These are phyloP conservation scores for Periconia macrospinosa DNA, from an alignment of 2,329 filamentous ascomycete species.

Conservation along the genomic window DNA sequence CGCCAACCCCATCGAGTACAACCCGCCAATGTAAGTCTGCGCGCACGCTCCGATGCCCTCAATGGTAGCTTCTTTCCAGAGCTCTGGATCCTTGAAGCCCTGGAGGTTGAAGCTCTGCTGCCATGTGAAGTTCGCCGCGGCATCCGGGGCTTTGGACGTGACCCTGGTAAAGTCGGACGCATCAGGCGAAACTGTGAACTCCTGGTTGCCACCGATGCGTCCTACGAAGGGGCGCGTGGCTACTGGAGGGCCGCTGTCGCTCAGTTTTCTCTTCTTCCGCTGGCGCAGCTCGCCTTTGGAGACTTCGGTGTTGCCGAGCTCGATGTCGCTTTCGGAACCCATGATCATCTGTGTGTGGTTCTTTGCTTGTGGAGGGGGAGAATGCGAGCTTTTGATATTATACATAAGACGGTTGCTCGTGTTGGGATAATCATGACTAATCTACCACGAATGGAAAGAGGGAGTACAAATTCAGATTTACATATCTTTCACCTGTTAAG, in stretches of 20 bases:
- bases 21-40: slow-evolving; percentile 22
- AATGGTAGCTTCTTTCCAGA: slow-evolving; percentile 26
- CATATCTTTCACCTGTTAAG: background rate
- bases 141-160: slow-evolving; percentile 29
- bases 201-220: slow-evolving; percentile 39
- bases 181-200: slow-evolving; percentile 27
- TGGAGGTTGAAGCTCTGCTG: slow-evolving; percentile 12
- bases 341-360: background rate
- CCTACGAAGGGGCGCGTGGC: slow-evolving; percentile 31
- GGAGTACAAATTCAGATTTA: background rate
- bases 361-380: too few species aligned
- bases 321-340: slow-evolving; percentile 9
- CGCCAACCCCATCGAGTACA: slow-evolving; percentile 18
- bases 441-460: too few species aligned
- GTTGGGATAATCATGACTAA: too few species aligned
- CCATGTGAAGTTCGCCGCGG: slow-evolving; percentile 24
- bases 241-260: slow-evolving; percentile 6
- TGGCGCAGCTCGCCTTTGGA: slow-evolving; percentile 6
- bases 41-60: slow-evolving; percentile 26
- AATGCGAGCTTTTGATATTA: too few species aligned
- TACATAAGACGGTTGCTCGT: too few species aligned
- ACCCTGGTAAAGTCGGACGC: slow-evolving; percentile 14
- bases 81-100: slow-evolving; percentile 18
- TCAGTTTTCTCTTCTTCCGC: background rate
- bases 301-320: slow-evolving; percentile 1